phyloP scores from a whole-genome alignment of 768 basidiomycete species.

The Rubroboletus pulcherrimus region DNA sequence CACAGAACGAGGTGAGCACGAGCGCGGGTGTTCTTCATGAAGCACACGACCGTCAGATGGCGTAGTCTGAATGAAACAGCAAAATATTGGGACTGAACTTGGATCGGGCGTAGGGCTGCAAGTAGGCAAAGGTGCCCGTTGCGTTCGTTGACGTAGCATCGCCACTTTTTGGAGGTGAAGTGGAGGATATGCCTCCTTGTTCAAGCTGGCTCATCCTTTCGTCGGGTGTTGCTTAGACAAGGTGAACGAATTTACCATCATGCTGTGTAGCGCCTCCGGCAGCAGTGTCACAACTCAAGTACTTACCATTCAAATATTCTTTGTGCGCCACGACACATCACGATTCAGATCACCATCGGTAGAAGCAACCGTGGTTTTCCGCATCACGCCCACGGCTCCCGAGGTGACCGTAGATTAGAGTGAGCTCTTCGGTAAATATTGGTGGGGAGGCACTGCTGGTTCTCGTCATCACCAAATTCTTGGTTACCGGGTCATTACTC shows the following conservation, averaged over 20 bases:
- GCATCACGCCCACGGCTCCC: neutral
- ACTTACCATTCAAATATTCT: too few species aligned
- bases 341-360: neutral
- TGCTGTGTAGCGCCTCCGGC: too few species aligned
- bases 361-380: neutral
- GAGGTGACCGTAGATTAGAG: too few species aligned
- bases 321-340: too few species aligned
- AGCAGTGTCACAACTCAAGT: too few species aligned
- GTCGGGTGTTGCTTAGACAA: neutral
- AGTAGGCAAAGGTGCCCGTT: constrained; percentile 19
- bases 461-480: neutral
- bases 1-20: constrained; percentile 34
- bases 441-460: neutral
- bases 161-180: neutral
- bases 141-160: constrained; percentile 13
- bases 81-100: constrained; percentile 25
- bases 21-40: constrained; percentile 28
- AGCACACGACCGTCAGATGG: constrained; percentile 14
- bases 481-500: neutral
- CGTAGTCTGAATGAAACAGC: neutral
- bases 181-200: neutral
- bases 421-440: neutral
- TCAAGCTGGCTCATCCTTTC: constrained; percentile 6
- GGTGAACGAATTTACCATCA: neutral
- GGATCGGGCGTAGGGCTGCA: constrained; percentile 31